Evolutionary conservation across 2,329 filamentous ascomycete genomes (phyloP), one percentile per base, ranked within the genome.

Genomic region (Fusarium poae): DNA sequence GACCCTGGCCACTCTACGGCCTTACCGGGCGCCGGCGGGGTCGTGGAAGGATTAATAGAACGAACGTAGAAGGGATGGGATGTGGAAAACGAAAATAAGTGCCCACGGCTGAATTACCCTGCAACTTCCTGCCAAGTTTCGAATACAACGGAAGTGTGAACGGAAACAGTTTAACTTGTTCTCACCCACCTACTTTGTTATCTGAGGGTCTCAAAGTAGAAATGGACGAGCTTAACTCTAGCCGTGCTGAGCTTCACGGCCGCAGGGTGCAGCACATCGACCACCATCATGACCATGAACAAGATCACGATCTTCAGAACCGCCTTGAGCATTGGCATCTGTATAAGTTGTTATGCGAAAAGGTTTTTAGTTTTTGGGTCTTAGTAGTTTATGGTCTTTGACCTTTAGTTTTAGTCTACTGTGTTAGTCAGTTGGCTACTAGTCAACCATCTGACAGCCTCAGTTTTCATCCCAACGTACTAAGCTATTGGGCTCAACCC

Each of bases 31-130:
- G 12, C 13, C 18, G 18, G 46, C 67, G 69, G 66, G 23, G 49
- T 68, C 65, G 70, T 62, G 57, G 71, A 74, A 74, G 57, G 66
- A 68, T 59, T 57, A 55, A 71, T 74, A 50, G 72, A 74, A 74
- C 57, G 45, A 49, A 60, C 30, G 49, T 55, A 52, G 65, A 68
- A 72, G 53, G 58, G 50, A 37, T 34, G 57, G 23, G 27, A 30
- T 18, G 16, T 43, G 16, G 40, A 43, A 43, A 27, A 18, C 40
- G 23, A 30, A 45, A 45, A 30, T 72, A 67, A 74, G 71, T 71
- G 67, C 43, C 43, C 70, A 57, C 51, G 54, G 57, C 54, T 63
- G 58, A 59, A 59, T 55, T 67, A 54, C 51, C 55, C 54, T 56
- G 48, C 49, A 68, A 48, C 67, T 54, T 67, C 67, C 58, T 54